Evolutionary conservation across 805 yeast species (phyloP).

Genomic region (Barnettozyma californica): DNA sequence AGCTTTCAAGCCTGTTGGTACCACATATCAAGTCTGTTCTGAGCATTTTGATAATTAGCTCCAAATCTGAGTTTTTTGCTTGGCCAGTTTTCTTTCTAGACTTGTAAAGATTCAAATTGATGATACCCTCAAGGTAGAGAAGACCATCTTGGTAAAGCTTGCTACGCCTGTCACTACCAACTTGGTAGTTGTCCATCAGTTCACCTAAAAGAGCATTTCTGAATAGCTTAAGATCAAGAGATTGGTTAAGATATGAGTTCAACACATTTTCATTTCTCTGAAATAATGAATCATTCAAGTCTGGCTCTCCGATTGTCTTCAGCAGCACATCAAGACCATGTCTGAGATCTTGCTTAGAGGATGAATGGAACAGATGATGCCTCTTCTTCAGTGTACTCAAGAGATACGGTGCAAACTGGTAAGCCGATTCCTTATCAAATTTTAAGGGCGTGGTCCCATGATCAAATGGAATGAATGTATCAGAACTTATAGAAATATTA

Average conservation of each 20-base stretch:
- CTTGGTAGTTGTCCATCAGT: slow-evolving; percentile 20
- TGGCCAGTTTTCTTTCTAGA: slow-evolving; percentile 72
- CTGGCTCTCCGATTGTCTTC: slow-evolving; percentile 68
- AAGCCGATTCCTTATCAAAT: slow-evolving; percentile 38
- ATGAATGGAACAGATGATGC: slow-evolving; percentile 49
- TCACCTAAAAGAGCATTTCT: slow-evolving; percentile 50
- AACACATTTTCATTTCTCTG: slow-evolving; percentile 41
- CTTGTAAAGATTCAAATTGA: slow-evolving; percentile 60
- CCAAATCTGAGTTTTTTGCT: slow-evolving; percentile 77
- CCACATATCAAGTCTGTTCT: slow-evolving; percentile 63
- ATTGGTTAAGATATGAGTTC: slow-evolving; percentile 42
- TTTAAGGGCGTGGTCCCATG: slow-evolving; percentile 46
- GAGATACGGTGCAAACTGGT: slow-evolving; percentile 39
- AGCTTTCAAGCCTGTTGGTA: slow-evolving; percentile 69
- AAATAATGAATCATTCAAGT: slow-evolving; percentile 34
- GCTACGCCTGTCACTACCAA: slow-evolving; percentile 30
- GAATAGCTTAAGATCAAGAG: slow-evolving; percentile 40
- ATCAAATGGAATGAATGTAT: slow-evolving; percentile 56
- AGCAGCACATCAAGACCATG: slow-evolving; percentile 64
- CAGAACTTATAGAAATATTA: slow-evolving; percentile 58
- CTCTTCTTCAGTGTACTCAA: slow-evolving; percentile 51
- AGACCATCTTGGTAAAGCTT: slow-evolving; percentile 48
- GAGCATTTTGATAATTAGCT: slow-evolving; percentile 61
- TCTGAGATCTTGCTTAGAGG: slow-evolving; percentile 69
- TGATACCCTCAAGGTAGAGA: slow-evolving; percentile 63